These are phyloP conservation scores for Areca catechu DNA, from an alignment of 176 grass and related monocot genomes.

Conservation along the genomic window DNA sequence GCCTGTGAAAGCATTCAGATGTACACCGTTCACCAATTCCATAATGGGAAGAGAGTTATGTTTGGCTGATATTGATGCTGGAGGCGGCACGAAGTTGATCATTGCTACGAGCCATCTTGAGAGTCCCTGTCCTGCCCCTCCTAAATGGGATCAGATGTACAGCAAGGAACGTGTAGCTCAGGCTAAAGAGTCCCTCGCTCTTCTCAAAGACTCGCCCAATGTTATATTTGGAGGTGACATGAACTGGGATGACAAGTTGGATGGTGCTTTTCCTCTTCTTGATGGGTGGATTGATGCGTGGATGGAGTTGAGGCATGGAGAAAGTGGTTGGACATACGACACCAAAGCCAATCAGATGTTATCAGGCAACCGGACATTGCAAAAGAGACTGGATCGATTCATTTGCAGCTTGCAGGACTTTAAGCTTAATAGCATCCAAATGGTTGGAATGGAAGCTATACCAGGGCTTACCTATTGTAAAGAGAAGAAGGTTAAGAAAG, in stretches of 20 bases:
- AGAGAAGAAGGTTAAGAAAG: constrained; percentile 56
- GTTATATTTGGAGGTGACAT: constrained; percentile 73
- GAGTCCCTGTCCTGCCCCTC: constrained; percentile 71
- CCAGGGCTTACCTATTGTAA: constrained; percentile 45
- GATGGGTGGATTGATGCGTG: constrained; percentile 68
- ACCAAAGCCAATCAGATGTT: constrained; percentile 65
- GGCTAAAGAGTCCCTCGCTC: constrained; percentile 44
- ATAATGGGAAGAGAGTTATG: constrained; percentile 71
- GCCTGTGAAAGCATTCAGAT: constrained; percentile 5
- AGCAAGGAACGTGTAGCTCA: constrained; percentile 51
- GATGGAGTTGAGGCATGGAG: constrained; percentile 45
- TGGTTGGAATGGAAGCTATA: constrained; percentile 67
- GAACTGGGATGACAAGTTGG: constrained; percentile 90
- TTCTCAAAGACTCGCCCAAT: constrained; percentile 31
- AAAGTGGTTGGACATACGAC: constrained; percentile 77
- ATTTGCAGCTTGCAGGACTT: constrained; percentile 54
- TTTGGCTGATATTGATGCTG: constrained; percentile 18
- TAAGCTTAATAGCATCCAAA: constrained; percentile 51
- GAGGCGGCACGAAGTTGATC: constrained; percentile 14
- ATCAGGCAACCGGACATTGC: constrained; percentile 49
- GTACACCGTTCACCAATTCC: constrained; percentile 44
- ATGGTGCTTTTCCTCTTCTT: constrained; percentile 49
- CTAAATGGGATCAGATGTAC: constrained; percentile 84
- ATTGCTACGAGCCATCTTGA: constrained; percentile 77
- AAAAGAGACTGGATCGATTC: constrained; percentile 64